phyloP scores from a whole-genome alignment of 148 eudicot genomes.

The Linanthus parryae region DNA sequence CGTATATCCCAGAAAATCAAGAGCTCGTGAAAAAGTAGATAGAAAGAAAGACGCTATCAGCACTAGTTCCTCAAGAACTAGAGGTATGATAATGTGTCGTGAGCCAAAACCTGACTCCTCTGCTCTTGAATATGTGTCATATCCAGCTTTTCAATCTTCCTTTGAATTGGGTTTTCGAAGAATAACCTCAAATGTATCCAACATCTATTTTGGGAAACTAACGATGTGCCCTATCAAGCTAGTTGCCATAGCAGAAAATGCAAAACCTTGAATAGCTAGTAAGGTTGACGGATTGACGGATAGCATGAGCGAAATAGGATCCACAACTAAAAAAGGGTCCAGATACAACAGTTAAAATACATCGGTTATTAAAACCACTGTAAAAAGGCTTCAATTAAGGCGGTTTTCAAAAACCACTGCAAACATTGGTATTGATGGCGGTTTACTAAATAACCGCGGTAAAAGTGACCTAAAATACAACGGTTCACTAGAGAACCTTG shows the following conservation, averaged over 20 bases:
- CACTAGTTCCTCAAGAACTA: slow-evolving; percentile 40
- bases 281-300: slow-evolving; percentile 59
- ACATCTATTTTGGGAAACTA: slow-evolving; percentile 59
- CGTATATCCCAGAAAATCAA: slow-evolving; percentile 70
- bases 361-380: too few species aligned
- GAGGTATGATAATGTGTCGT: slow-evolving; percentile 18
- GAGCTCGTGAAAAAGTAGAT: slow-evolving; percentile 52
- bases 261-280: slow-evolving; percentile 60
- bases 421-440: too few species aligned
- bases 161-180: slow-evolving; percentile 9
- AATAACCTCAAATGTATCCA: slow-evolving; percentile 52
- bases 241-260: slow-evolving; percentile 71
- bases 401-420: too few species aligned
- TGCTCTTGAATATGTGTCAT: too few species aligned
- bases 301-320: slow-evolving; percentile 49
- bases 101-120: slow-evolving; percentile 7
- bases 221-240: slow-evolving; percentile 71
- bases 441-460: too few species aligned
- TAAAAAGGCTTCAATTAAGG: too few species aligned
- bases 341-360: too few species aligned
- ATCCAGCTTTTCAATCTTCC: slow-evolving; percentile 14
- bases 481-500: too few species aligned
- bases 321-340: too few species aligned
- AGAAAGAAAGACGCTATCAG: slow-evolving; percentile 52
- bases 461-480: too few species aligned